Conservation (phyloP, 2,329 filamentous ascomycete species). For the Fusarium equiseti region DNA sequence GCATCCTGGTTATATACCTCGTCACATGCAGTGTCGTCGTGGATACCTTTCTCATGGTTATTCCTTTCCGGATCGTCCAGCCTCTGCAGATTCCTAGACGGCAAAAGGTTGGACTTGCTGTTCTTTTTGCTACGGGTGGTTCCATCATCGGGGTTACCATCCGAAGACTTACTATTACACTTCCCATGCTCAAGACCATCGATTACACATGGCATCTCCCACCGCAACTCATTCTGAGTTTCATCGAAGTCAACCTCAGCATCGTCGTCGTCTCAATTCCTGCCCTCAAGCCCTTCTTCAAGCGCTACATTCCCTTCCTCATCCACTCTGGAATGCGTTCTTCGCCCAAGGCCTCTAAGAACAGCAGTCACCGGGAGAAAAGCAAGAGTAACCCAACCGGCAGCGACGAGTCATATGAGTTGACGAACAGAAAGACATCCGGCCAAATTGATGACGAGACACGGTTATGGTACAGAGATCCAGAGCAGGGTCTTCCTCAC, state of each 20-base stretch:
- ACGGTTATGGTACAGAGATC: constrained; percentile 28
- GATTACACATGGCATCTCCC: constrained; percentile 49
- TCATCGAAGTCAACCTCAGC: constrained; percentile 63
- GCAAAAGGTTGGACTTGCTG: constrained; percentile 63
- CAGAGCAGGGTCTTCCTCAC: constrained; percentile 13
- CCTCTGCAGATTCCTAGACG: constrained; percentile 60
- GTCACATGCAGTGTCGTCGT: constrained; percentile 58
- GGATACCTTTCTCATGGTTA: constrained; percentile 59
- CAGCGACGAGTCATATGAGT: constrained; percentile 41
- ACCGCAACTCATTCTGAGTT: constrained; percentile 55
- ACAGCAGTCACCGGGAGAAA: constrained; percentile 32
- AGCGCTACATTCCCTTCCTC: constrained; percentile 49
- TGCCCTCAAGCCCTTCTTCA: constrained; percentile 62
- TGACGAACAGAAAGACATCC: constrained; percentile 36
- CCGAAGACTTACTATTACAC: constrained; percentile 46
- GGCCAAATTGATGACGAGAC: constrained; percentile 44
- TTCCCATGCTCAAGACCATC: constrained; percentile 34
- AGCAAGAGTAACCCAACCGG: constrained; percentile 25
- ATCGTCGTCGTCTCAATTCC: constrained; percentile 63
- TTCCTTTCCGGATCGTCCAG: constrained; percentile 59
- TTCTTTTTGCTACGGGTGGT: constrained; percentile 56
- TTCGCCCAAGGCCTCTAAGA: constrained; percentile 35
- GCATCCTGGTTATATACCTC: constrained; percentile 47
- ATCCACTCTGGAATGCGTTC: constrained; percentile 43
- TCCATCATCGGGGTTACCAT: constrained; percentile 49